phyloP scores from a whole-genome alignment of 2,329 filamentous ascomycete species.

The Diaporthe vexans region DNA sequence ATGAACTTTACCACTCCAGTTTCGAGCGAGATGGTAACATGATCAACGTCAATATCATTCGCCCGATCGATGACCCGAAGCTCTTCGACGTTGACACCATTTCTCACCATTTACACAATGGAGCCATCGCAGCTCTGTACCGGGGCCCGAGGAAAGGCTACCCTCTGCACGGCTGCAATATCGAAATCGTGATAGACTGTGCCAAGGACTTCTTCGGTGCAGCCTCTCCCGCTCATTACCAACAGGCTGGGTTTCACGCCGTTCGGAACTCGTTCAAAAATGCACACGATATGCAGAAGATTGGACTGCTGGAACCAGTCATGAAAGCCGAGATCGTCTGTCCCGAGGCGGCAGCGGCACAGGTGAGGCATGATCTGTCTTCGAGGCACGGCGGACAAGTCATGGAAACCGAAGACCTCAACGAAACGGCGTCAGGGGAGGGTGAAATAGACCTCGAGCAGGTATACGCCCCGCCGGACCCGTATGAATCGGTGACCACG shows the following conservation, averaged over 20 bases:
- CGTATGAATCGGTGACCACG: conserved; percentile 76
- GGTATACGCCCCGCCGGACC: conserved; percentile 91
- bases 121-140: conserved; percentile 85
- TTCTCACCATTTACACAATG: conserved; percentile 78
- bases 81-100: conserved; percentile 65
- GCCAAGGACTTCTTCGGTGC: conserved; percentile 74
- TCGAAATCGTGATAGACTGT: conserved; percentile 79
- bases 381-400: conserved; percentile 82
- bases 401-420: conserved; percentile 74
- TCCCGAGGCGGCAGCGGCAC: conserved; percentile 84
- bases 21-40: conserved; percentile 79
- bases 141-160: conserved; percentile 86
- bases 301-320: conserved; percentile 89
- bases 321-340: conserved; percentile 92
- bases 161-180: conserved; percentile 81
- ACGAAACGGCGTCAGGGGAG: conserved; percentile 50
- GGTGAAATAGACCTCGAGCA: conserved; percentile 75
- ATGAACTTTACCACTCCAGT: conserved; percentile 57
- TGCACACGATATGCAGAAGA: conserved; percentile 65
- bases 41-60: conserved; percentile 68
- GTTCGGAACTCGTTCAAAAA: conserved; percentile 78
- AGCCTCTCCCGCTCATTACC: conserved; percentile 76
- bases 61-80: conserved; percentile 61
- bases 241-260: conserved; percentile 72
- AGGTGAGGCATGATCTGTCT: conserved; percentile 85